Base-by-base conservation (phyloP, 257 asterid species). In the Hygrophila difformis region DNA sequence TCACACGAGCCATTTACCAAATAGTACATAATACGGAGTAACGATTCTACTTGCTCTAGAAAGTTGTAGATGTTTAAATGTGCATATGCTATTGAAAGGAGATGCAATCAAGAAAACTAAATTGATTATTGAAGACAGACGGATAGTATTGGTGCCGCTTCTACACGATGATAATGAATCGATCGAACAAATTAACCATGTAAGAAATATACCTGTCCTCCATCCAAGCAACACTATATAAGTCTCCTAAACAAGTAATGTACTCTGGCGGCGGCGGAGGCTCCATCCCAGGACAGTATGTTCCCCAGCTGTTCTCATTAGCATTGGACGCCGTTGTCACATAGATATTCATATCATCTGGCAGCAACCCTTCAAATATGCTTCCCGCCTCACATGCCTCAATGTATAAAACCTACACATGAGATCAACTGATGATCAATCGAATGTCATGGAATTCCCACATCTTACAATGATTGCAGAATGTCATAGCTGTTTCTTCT, bases 341-440 rank as follows among this genome's bases (percentile, higher is more conserved):
- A 39, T 89, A 85, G 33, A 85, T 74, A 44, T 79, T 61, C 39
- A 85, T 64, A 62, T 82, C 44, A n/a, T 77, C 72, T 0, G 93
- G 91, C 94, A 89, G 65, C 67, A 89, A 12, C 13, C 96, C 96
- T 60, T 85, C 88, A 20, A 89, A 85, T 14, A 85, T 40, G 43
- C 98, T 89, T 60, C 94, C 98, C 41, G 92, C 77, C 61, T 89
- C 98, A 51, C 96, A 85, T 2, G 98, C 94, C 55, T 89, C 98
- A 14, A 85, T 55, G 44, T 85, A 82, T 49, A 85, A 37, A 46
- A 84, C 88, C 97, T 88, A 46, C 54, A 55, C 0, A 15, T 12
- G 57, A 38, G n/a, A 51, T 39, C 10, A 47, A 36, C 1, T 11
- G 18, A 14, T 16, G 5, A 24, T 8, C 26, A 12, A 11, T 6